These are phyloP conservation scores for Colletotrichum lini DNA, from an alignment of 2,329 filamentous ascomycete genomes.

Conservation along the genomic window DNA sequence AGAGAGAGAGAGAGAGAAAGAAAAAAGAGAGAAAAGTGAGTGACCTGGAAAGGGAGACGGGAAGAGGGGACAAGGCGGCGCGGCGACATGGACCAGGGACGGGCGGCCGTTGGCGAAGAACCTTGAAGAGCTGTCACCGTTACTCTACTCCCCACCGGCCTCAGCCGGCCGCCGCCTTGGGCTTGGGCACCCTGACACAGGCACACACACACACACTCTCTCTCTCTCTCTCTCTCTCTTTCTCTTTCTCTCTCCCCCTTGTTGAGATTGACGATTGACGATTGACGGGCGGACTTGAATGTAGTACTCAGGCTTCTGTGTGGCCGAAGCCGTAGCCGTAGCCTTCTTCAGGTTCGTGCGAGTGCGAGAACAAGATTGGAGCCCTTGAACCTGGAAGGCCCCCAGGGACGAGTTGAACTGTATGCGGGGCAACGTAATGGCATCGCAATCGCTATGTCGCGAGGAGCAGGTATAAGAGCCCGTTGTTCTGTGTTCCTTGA, in stretches of 20 bases:
- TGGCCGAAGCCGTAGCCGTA: slow-evolving; percentile 7
- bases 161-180: not conserved
- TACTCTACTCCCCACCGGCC: not conserved
- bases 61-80: slow-evolving; percentile 5
- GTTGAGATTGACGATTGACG: not conserved
- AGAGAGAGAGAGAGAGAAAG: not conserved
- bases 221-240: not conserved
- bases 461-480: too few relatives aligned
- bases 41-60: not conserved
- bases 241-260: not conserved
- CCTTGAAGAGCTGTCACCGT: slow-evolving; percentile 20
- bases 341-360: slow-evolving; percentile 1
- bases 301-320: not conserved
- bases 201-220: not conserved
- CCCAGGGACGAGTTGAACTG: not conserved
- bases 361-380: slow-evolving; percentile 7
- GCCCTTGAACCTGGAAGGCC: too few relatives aligned
- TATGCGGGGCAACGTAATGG: not conserved
- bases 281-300: not conserved
- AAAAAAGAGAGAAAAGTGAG: not conserved
- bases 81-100: slow-evolving; percentile 32
- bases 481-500: too few relatives aligned
- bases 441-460: not conserved
- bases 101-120: slow-evolving; percentile 20
- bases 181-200: slow-evolving; percentile 1